Evolutionary conservation across 176 grass and related monocot genomes (phyloP).

Genomic region (Aegilops tauschii): DNA sequence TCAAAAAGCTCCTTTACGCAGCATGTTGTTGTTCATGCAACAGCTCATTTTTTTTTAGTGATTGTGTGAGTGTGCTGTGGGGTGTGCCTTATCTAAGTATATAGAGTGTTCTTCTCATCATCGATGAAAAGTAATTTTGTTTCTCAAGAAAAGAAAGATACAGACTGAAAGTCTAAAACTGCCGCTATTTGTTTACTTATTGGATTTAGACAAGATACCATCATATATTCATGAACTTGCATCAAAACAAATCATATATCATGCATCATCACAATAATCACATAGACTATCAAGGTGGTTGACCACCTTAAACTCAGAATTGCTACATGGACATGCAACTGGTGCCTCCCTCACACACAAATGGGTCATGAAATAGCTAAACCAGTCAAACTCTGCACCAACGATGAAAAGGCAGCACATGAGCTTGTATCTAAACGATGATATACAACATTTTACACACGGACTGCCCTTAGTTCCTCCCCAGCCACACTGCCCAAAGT

Average conservation of each 20-base stretch:
- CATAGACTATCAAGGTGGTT: not conserved
- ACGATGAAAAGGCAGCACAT: not conserved
- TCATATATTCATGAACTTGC: not conserved
- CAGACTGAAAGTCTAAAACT: not conserved
- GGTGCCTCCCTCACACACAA: not conserved
- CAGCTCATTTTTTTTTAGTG: not conserved
- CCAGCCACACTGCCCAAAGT: not conserved
- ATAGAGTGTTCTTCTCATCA: not conserved
- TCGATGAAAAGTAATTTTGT: not conserved
- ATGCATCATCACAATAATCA: not conserved
- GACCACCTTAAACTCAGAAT: not conserved
- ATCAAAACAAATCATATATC: not conserved
- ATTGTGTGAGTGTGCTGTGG: not conserved
- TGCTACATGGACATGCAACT: not conserved
- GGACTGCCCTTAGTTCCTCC: not conserved
- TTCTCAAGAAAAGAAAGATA: not conserved
- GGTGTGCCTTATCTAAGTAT: not conserved
- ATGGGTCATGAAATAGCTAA: not conserved
- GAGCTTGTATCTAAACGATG: not conserved
- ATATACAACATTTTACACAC: not conserved
- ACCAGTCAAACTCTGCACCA: not conserved
- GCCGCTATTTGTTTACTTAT: not conserved
- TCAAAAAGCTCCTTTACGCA: not conserved
- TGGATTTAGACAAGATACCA: not conserved
- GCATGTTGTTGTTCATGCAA: not conserved